Evolutionary conservation across 768 basidiomycete genomes (phyloP).

Genomic region (Tylopilus vinaceipallidus): DNA sequence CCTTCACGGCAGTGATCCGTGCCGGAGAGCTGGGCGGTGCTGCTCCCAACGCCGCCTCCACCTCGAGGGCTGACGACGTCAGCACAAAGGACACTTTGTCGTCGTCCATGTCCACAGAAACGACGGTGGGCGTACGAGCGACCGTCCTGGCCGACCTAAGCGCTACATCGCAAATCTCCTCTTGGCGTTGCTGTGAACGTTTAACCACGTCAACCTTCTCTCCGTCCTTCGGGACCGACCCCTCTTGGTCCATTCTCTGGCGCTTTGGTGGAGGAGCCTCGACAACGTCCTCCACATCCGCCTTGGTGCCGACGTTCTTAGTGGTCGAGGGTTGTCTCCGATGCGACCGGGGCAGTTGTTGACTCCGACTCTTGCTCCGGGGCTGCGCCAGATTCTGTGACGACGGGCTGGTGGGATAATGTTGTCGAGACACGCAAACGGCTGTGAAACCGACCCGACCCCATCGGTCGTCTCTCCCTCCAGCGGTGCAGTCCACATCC

Average conservation of each 20-base stretch:
- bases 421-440: slow-evolving; percentile 21
- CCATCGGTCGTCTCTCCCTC: slow-evolving; percentile 1
- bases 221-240: neutral
- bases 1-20: neutral
- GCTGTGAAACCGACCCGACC: slow-evolving; percentile 2
- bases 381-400: neutral
- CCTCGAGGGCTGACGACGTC: neutral
- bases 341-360: neutral
- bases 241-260: slow-evolving; percentile 11
- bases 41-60: neutral
- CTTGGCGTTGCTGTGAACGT: too few species aligned
- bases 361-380: neutral
- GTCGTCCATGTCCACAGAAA: neutral
- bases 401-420: neutral
- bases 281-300: slow-evolving; percentile 3
- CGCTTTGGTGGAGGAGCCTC: slow-evolving; percentile 13
- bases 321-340: neutral
- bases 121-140: neutral
- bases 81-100: neutral
- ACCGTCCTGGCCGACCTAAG: neutral
- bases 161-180: neutral
- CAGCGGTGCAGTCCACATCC: neutral
- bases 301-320: neutral
- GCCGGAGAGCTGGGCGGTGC: neutral
- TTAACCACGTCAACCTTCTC: too few species aligned